These are phyloP conservation scores for Pistacia integerrima DNA, from an alignment of 345 rosid species.

Conservation along the genomic window DNA sequence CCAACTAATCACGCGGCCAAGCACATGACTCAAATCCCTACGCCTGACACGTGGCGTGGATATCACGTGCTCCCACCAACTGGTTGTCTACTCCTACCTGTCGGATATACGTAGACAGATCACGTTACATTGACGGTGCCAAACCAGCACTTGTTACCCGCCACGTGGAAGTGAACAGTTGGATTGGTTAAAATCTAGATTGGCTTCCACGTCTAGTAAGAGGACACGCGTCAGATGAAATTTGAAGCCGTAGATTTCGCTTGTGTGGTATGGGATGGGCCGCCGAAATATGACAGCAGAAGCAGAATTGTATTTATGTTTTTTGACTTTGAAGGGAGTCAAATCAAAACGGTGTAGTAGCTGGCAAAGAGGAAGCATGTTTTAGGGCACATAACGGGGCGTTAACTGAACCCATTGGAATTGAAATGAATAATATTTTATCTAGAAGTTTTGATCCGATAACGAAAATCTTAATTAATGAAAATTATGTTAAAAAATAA, in stretches of 20 bases:
- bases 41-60: background rate
- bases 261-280: background rate
- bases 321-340: constrained; percentile 32
- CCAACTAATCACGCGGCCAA: constrained; percentile 24
- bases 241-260: background rate
- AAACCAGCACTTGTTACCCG: background rate
- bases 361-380: constrained; percentile 30
- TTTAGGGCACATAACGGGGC: constrained; percentile 24
- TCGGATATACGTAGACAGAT: constrained; percentile 12
- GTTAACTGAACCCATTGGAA: background rate
- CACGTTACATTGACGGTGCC: constrained; percentile 32
- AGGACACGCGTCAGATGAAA: background rate
- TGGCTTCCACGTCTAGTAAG: constrained; percentile 18
- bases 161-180: constrained; percentile 23
- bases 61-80: constrained; percentile 24
- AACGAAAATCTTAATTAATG: too few relatives aligned
- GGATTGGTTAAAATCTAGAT: background rate
- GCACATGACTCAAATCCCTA: constrained; percentile 19
- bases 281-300: constrained; percentile 1
- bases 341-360: constrained; percentile 14
- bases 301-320: background rate
- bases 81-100: constrained; percentile 14
- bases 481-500: too few relatives aligned
- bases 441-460: too few relatives aligned
- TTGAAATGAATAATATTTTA: background rate